Conservation (phyloP, 164 flowering plant genomes). For the Sextonia rubra region DNA sequence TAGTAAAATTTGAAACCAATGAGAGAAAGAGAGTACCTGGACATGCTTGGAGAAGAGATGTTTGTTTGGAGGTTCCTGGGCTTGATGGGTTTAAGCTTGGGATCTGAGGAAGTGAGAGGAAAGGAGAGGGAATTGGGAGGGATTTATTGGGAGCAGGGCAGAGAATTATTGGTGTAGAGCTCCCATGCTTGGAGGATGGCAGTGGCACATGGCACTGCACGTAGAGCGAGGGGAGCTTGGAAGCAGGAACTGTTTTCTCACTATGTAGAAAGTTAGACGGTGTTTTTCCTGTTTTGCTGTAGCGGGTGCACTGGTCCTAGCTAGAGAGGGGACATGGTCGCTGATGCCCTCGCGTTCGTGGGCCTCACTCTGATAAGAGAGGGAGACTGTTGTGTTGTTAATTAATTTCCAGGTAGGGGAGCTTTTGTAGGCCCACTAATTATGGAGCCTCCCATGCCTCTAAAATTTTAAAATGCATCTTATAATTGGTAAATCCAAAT, state of each 20-base stretch:
- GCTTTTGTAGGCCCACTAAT: too few relatives aligned
- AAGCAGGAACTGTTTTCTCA: background rate
- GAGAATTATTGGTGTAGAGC: constrained; percentile 2
- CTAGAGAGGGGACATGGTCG: background rate
- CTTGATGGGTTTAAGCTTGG: background rate
- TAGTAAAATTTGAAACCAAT: too few relatives aligned
- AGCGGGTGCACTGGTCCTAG: background rate
- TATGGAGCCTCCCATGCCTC: background rate
- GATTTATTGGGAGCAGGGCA: background rate
- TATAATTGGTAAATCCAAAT: too few relatives aligned
- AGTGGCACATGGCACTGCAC: constrained; percentile 9
- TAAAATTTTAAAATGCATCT: too few relatives aligned
- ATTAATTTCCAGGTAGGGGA: too few relatives aligned
- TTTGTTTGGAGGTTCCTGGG: background rate
- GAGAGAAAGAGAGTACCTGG: background rate
- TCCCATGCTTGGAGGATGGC: background rate
- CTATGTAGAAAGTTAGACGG: background rate
- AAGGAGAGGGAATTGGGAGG: background rate
- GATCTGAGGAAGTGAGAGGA: background rate
- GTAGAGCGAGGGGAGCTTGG: background rate
- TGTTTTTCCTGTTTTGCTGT: too few relatives aligned
- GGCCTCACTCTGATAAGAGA: background rate
- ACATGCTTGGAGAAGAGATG: too few relatives aligned
- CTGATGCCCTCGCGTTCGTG: background rate
- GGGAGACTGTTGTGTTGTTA: background rate